Percentiles rank a stretch among this genome's conserved stretches.
Conservation (phyloP, 495 filamentous ascomycete genomes). For the Hypoxylon lienhwacheense region DNA sequence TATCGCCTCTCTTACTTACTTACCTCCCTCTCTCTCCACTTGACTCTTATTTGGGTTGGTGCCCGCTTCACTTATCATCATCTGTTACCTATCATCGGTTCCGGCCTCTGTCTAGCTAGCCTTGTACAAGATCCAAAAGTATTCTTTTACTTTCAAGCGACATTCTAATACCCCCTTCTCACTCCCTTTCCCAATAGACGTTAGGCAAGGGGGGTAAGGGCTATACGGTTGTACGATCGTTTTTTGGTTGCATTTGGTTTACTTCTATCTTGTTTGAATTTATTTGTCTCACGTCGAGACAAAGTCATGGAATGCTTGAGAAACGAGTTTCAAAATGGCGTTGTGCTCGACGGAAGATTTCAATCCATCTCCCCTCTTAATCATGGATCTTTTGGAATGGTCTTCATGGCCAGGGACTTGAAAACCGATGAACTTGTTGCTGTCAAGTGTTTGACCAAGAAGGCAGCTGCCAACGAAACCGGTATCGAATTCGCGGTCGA, state of each 20-base stretch:
- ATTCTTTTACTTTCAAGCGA: constrained; percentile 36
- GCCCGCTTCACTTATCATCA: constrained; percentile 19
- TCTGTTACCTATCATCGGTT: constrained; percentile 34
- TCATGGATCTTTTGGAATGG: constrained; percentile 97
- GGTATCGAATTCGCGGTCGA: constrained; percentile 65
- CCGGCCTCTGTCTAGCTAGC: constrained; percentile 43
- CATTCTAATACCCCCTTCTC: constrained; percentile 27
- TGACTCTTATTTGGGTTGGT: constrained; percentile 37
- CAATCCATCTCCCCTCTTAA: constrained; percentile 91
- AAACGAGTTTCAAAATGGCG: constrained; percentile 70
- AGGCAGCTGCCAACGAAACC: constrained; percentile 56
- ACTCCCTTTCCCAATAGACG: constrained; percentile 45
- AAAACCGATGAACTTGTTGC: constrained; percentile 77
- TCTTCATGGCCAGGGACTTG: constrained; percentile 85
- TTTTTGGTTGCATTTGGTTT: constrained; percentile 27
- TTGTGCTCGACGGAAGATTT: constrained; percentile 82
- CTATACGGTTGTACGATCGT: constrained; percentile 38
- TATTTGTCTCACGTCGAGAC: constrained; percentile 36
- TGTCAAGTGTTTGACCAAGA: constrained; percentile 91
- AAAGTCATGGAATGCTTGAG: constrained; percentile 76
- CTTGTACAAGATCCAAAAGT: constrained; percentile 50
- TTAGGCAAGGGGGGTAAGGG: constrained; percentile 26
- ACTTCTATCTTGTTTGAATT: constrained; percentile 22
- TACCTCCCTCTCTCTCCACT: constrained; percentile 37
- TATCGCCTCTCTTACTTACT: constrained; percentile 42